Conservation (phyloP, 2,329 filamentous ascomycete species). For the Zalaria obscura region DNA sequence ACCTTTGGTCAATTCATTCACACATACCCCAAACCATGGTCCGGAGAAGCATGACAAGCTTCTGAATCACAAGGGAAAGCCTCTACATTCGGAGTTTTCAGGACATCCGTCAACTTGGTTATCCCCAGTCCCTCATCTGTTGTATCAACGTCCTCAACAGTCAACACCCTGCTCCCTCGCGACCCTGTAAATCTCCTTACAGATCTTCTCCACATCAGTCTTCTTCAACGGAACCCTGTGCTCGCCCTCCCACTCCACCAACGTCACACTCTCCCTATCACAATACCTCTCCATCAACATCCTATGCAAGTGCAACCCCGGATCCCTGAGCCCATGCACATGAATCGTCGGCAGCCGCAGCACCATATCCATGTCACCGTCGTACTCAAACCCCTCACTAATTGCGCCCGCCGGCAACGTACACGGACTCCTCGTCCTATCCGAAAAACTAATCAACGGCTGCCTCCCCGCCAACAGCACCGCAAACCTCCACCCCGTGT, state of each 20-base stretch:
- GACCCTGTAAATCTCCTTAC: constrained; percentile 37
- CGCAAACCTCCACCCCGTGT: constrained; percentile 41
- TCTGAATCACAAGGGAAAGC: too few species aligned
- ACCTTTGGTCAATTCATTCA: too few species aligned
- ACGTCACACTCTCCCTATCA: constrained; percentile 33
- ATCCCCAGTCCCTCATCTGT: too few species aligned
- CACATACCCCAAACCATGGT: too few species aligned
- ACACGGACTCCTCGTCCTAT: constrained; percentile 20
- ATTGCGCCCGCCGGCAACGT: constrained; percentile 28
- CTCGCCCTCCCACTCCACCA: constrained; percentile 61
- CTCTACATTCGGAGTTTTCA: too few species aligned
- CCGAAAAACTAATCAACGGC: constrained; percentile 42
- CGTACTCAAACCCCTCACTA: constrained; percentile 27
- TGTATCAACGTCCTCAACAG: constrained; percentile 4
- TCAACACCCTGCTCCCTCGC: constrained; percentile 34
- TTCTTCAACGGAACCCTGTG: constrained; percentile 59
- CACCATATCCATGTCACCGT: constrained; percentile 31
- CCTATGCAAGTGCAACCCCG: constrained; percentile 44
- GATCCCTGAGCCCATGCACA: constrained; percentile 50
- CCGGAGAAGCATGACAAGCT: too few species aligned
- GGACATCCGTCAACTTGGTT: too few species aligned
- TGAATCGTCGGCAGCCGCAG: constrained; percentile 49
- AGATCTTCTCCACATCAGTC: constrained; percentile 46
- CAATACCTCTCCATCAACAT: constrained; percentile 46
- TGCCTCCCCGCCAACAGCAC: constrained; percentile 48